These are phyloP conservation scores for Chalciporus chontae DNA, from an alignment of 768 basidiomycete genomes.

Conservation along the genomic window DNA sequence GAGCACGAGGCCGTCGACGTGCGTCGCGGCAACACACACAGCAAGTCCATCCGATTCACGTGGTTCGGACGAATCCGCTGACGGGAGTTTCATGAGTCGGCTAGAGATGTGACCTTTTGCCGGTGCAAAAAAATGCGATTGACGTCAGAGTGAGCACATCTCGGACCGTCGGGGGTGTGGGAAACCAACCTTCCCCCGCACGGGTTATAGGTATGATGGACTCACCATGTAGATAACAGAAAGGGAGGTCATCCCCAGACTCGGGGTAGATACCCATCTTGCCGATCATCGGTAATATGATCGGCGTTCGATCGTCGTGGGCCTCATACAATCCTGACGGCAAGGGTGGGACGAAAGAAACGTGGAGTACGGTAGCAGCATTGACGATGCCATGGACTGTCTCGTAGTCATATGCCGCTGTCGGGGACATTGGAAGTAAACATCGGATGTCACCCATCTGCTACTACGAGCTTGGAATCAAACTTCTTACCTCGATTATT, in stretches of 20 bases:
- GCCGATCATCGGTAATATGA: conserved; percentile 27
- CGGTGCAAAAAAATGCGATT: background rate
- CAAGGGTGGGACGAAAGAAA: conserved; percentile 23
- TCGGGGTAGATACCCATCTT: conserved; percentile 20
- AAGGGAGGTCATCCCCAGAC: conserved; percentile 3
- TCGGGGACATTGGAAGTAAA: background rate
- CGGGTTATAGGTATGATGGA: no score
- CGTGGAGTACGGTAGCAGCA: conserved; percentile 19
- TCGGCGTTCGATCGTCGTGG: conserved; percentile 11
- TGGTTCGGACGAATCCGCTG: background rate
- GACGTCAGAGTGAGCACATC: background rate
- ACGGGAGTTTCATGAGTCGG: conserved; percentile 26
- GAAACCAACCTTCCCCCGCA: no score
- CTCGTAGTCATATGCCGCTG: conserved; percentile 20
- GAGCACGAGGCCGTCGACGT: conserved; percentile 23
- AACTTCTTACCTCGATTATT: conserved; percentile 19
- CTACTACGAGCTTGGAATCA: no score
- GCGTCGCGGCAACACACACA: conserved; percentile 25
- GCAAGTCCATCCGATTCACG: conserved; percentile 6
- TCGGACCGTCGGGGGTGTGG: no score
- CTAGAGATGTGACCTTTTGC: conserved; percentile 21
- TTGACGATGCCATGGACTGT: conserved; percentile 24
- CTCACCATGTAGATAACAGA: conserved; percentile 25
- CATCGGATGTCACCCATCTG: no score
- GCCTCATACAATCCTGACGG: conserved; percentile 9